These are phyloP conservation scores for Trichoderma orchidacearum DNA, from an alignment of 495 filamentous ascomycete genomes.

Conservation along the genomic window DNA sequence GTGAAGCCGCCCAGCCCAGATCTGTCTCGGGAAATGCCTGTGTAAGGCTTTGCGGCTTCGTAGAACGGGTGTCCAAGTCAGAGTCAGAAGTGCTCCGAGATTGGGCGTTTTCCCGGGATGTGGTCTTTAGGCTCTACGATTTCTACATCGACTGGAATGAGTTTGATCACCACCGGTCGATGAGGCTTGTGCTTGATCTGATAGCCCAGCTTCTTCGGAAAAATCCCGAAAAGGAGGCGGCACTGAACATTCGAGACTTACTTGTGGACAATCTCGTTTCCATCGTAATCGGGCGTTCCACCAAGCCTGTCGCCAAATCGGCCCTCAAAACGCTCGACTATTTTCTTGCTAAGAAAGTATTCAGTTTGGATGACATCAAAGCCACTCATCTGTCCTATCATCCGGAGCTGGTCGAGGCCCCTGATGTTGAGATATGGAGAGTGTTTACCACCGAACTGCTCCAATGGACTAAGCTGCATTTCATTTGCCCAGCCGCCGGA, in stretches of 20 bases:
- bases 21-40: conserved; percentile 31
- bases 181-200: conserved; percentile 57
- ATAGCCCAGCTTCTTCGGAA: conserved; percentile 37
- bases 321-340: conserved; percentile 46
- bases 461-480: conserved; percentile 45
- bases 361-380: conserved; percentile 25
- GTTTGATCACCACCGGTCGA: conserved; percentile 55
- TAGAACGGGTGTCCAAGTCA: conserved; percentile 39
- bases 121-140: conserved; percentile 48
- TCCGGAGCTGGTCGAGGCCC: conserved; percentile 7
- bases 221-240: conserved; percentile 26
- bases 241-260: conserved; percentile 17
- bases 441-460: conserved; percentile 35
- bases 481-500: conserved; percentile 51
- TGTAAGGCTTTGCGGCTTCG: conserved; percentile 38
- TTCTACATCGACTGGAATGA: conserved; percentile 65
- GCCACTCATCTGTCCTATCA: conserved; percentile 18
- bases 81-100: conserved; percentile 17
- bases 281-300: conserved; percentile 35
- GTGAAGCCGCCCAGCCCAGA: conserved; percentile 28
- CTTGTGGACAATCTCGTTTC: conserved; percentile 29
- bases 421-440: conserved; percentile 21
- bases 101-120: conserved; percentile 34
- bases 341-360: conserved; percentile 39
- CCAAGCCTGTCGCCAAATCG: conserved; percentile 44